Evolutionary conservation across 2,329 filamentous ascomycete species (phyloP).

Genomic region (Remersonia thermophila): DNA sequence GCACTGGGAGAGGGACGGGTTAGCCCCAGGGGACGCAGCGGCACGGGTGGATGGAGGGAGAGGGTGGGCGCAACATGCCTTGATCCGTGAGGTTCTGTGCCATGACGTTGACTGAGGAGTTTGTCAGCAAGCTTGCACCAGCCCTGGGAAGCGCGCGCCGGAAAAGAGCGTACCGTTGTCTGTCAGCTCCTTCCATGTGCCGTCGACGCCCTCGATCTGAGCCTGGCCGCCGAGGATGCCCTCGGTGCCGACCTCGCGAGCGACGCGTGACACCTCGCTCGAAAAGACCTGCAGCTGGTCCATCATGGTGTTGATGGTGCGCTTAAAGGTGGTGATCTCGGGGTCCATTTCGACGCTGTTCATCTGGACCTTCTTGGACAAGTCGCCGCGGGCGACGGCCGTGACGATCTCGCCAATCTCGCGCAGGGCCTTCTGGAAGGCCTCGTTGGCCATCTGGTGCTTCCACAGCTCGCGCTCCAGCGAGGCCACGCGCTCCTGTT

Average conservation of each 20-base stretch:
- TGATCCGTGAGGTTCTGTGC: constrained; percentile 71
- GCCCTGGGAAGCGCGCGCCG: too few relatives aligned
- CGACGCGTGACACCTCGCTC: constrained; percentile 87
- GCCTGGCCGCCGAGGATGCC: constrained; percentile 89
- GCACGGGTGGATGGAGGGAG: too few relatives aligned
- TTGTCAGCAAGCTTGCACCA: constrained; percentile 6
- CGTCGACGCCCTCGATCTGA: constrained; percentile 84
- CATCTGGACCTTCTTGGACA: constrained; percentile 94
- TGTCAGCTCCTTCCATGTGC: constrained; percentile 95
- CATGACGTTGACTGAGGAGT: constrained; percentile 59
- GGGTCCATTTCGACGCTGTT: constrained; percentile 95
- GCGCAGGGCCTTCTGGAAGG: constrained; percentile 91
- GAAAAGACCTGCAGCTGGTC: constrained; percentile 95
- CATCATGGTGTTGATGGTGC: constrained; percentile 98
- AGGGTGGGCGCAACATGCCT: constrained; percentile 28
- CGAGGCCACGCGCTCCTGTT: constrained; percentile 75
- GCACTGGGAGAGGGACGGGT: constrained; percentile 36
- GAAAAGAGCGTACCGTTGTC: constrained; percentile 54
- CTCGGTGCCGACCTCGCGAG: constrained; percentile 91
- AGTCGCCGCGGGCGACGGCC: constrained; percentile 84
- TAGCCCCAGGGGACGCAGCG: too few relatives aligned
- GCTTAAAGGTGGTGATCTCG: constrained; percentile 95
- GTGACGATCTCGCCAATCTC: constrained; percentile 98
- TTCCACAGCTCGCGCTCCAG: constrained; percentile 91
- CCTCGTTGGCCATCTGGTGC: constrained; percentile 94